These are phyloP conservation scores for Colletotrichum sp. DNA, from an alignment of 2,329 filamentous ascomycete species.

Conservation along the genomic window DNA sequence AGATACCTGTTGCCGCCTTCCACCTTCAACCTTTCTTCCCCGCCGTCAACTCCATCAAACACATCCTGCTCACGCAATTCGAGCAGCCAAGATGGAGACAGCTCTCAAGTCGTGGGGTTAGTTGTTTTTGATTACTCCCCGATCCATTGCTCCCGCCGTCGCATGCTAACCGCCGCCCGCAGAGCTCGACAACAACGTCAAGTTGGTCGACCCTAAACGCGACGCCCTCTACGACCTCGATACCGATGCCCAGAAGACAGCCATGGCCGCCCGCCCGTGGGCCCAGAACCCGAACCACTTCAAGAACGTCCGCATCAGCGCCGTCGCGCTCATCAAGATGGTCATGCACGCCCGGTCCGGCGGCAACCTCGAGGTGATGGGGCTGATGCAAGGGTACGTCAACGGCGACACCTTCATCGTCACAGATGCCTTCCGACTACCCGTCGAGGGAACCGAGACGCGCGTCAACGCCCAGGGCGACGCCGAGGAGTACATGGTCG, in stretches of 20 bases:
- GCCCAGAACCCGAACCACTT: conserved; percentile 81
- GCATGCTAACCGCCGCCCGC: neutral
- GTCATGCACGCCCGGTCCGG: conserved; percentile 98
- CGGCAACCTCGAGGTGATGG: conserved; percentile 94
- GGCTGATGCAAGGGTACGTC: conserved; percentile 95
- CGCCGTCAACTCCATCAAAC: neutral
- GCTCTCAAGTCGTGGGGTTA: conserved; percentile 33
- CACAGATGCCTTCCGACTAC: conserved; percentile 91
- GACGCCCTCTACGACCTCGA: conserved; percentile 94
- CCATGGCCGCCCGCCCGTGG: conserved; percentile 76
- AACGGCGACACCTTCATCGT: conserved; percentile 86
- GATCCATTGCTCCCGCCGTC: neutral
- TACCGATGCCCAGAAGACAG: conserved; percentile 67
- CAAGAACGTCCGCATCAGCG: conserved; percentile 91
- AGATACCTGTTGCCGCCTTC: neutral
- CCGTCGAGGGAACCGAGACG: conserved; percentile 98
- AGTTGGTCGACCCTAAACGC: conserved; percentile 82
- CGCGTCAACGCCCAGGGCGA: conserved; percentile 95
- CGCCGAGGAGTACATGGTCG: conserved; percentile 95
- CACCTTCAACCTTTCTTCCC: neutral
- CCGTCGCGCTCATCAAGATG: conserved; percentile 96
- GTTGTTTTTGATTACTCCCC: neutral
- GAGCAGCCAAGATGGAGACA: conserved; percentile 28
- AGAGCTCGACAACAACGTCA: conserved; percentile 89
- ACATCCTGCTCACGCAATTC: neutral